Evolutionary conservation across 495 filamentous ascomycete species (phyloP), one percentile per base, ranked within the genome.

Genomic region (Neurospora discreta): DNA sequence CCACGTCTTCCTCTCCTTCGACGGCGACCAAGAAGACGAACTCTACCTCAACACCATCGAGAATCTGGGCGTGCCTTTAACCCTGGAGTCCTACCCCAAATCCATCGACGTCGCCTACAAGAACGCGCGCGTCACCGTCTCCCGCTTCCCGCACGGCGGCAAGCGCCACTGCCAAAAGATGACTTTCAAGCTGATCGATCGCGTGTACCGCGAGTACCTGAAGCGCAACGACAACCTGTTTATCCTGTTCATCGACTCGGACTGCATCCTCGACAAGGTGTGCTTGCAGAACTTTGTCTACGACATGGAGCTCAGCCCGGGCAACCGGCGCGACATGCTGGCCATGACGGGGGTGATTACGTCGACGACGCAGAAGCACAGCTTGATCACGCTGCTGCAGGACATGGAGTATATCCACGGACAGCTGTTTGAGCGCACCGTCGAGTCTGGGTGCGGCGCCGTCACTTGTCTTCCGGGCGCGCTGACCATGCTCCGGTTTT

Each of bases 331-430:
- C 74, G 94, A 94, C 79, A 97, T 98, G 95, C 83, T 98, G 73
- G 95, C 95, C 42, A 98, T 98, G 95, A 98, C 95, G 4, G 95
- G 95, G 11, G 92, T 99, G 74, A 98, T 99, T 75, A 99, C 95
- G 3, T 92, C 93, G 1, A 99, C 95, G 0, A 97, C 95, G 0
- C 87, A 90, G 74, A 97, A 93, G 71, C 93, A 96, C 79, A 91
- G 89, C 69, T 84, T 98, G 58, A 91, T 99, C 75, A 99, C 95
- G 0, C 83, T 99, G 8, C 86, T 99, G 2, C 95, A 99, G 78
- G 95, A 99, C 74, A 95, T 99, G 90, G 95, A 99, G 81, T 99
- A 99, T 75, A 90, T 98, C 67, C 95, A 99, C 80, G 95, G 95
- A 6, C 95, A 99, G 80, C 89, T 99, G 16, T 98, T 98, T 77